Evolutionary conservation across 1,139 yeast genomes (phyloP), one percentile per base, ranked within the genome.

Genomic region (Pichia sp.): DNA sequence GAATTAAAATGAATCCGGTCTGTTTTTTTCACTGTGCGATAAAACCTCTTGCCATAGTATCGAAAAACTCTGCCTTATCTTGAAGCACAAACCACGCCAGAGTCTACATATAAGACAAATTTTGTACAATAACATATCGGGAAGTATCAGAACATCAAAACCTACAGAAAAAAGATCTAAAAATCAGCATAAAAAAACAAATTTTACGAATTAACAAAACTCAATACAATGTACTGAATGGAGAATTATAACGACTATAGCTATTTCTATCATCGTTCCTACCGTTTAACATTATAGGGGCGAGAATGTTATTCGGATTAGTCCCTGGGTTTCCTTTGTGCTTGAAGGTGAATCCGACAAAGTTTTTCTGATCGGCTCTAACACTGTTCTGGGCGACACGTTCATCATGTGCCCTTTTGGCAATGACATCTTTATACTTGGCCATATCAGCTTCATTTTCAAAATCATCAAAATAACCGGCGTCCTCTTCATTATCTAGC

Each of bases 391-490:
- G 93, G 31, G 93, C 85, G 68, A 90, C 73, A 56, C 79, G 83
- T 66, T 93, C 96, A 64, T 93, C 69, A 30, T 62, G 62, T 13
- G 63, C 67, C 36, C 69, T 57, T 54, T 66, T 66, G 1, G 68
- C 69, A 34, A 64, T 49, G 19, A 95, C 99, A 65, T 95, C 99
- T 63, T 95, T 93, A 72, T 95, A 95, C 70, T 93, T 91, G 61
- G 93, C 91, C 98, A 95, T 91, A 69, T 95, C 96, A 52, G 87
- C 91, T 64, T 91, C 98, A 68, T 89, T 95, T 57, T 88, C 90
- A 67, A 95, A 95, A 68, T 95, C 99, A 70, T 95, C 99, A 68
- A 95, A 95, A 71, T 95, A 95, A 1, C 99, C 99, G 0, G 98
- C 98, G 71, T 95, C 99, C 58, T 91, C 95, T 65, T 95, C 99